A percentile compares a stretch with the other conserved stretches of the same genome.
phyloP scores from a whole-genome alignment of 2,329 filamentous ascomycete species.

The Ophiocordyceps camponoti-saundersi region DNA sequence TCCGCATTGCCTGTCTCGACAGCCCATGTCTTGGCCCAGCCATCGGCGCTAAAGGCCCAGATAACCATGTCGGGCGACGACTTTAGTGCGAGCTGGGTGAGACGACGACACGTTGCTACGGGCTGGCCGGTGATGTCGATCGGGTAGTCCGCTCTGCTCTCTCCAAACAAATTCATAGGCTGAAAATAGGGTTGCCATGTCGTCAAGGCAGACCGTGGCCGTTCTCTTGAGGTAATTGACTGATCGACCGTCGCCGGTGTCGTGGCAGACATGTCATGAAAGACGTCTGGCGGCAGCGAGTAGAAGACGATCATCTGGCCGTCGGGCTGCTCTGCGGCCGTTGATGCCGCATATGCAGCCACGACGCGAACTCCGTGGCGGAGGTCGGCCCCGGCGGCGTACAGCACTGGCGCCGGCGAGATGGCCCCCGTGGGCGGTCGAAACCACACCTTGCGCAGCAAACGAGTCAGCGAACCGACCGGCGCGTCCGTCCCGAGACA shows the following conservation, averaged over 20 bases:
- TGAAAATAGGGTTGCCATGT: constrained; percentile 7
- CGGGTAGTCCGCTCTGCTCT: constrained; percentile 8
- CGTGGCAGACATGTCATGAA: constrained; percentile 17
- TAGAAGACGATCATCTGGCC: constrained; percentile 37
- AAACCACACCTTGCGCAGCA: constrained; percentile 42
- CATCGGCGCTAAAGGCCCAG: constrained; percentile 17
- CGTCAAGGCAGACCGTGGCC: constrained; percentile 2
- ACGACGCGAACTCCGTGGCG: constrained; percentile 39
- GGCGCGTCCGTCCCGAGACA: constrained; percentile 46
- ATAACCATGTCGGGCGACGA: constrained; percentile 16
- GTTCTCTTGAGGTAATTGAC: constrained; percentile 2
- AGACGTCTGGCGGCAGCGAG: constrained; percentile 40
- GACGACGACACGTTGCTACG: constrained; percentile 12
- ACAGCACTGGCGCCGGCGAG: constrained; percentile 26
- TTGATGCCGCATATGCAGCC: constrained; percentile 31
- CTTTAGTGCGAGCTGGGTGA: constrained; percentile 16
- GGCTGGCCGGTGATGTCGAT: constrained; percentile 14
- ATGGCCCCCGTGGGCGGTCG: constrained; percentile 12
- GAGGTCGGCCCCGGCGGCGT: constrained; percentile 38
- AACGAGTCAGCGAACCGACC: constrained; percentile 27
- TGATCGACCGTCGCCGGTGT: constrained; percentile 1
- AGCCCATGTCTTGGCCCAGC: constrained; percentile 16
- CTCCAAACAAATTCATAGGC: constrained; percentile 6
- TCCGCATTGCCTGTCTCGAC: constrained; percentile 9
- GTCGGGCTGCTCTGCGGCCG: constrained; percentile 1